Base-by-base conservation (phyloP, 176 grass and related monocot genomes). In the Phoenix roebelenii region DNA sequence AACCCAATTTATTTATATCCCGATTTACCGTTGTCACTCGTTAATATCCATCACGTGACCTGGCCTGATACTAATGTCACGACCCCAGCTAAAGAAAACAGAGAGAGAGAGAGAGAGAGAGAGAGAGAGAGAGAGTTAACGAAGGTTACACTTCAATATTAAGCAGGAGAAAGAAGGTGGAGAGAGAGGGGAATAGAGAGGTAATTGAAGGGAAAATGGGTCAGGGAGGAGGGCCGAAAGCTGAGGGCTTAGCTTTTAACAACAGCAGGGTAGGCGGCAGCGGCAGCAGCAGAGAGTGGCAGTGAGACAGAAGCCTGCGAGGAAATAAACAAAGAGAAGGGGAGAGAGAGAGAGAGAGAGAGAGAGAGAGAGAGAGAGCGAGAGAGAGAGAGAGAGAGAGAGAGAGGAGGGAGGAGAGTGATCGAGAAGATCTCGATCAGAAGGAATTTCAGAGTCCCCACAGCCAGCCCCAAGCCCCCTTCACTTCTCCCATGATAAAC, bases 371-470 rank as follows among this genome's bases (percentile, higher is more conserved):
- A 44, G 5, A 28, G 26, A 35, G 32, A 10, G 32, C 1, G 32
- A 7, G 32, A 10, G 7, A 14, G 35, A 12, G 35, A 39, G 35
- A 39, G 35, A 39, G 1, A 39, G 35, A 39, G 35, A 39, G 5
- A 32, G 6, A 44, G 28, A 44, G 5, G 10, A 9, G 12, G 35
- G 35, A 78, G 61, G 60, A 35, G 72, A 71, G 59, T 58, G 52
- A 75, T 70, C 50, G 22, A 74, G 30, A 69, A 72, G 59, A 61
- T 52, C 78, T 68, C 22, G 68, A 60, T 58, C 60, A 77, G 85
- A 69, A 66, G 70, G 32, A 64, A 89, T 86, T 66, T 66, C 80
- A 75, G 79, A 77, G 80, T 57, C 81, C 78, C 78, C 77, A 82
- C 74, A 55, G 65, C 10, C 52, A 23, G 49, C 35, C 35, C 35